Evolutionary conservation across 805 yeast genomes (phyloP), one percentile per base, ranked within the genome.

Genomic region (Candida golubevii): DNA sequence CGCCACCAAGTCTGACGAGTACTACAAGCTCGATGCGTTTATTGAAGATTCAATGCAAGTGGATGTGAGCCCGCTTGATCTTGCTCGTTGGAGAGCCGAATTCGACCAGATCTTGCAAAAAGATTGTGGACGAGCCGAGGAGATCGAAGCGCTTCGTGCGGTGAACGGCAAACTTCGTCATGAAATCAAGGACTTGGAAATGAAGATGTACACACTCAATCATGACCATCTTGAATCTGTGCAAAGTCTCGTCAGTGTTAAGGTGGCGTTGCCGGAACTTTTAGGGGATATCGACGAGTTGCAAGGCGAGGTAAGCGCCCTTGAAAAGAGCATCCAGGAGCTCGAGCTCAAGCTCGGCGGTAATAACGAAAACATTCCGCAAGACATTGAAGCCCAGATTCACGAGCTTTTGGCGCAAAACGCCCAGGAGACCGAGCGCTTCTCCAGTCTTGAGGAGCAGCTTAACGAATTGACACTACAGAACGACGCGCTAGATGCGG

Each of bases 181-280:
- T 51, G 88, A 87, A 51, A 82, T 88, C 41, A 76, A 85, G 57
- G 76, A 80, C 47, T 71, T 89, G 33, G 96, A 88, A 62, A 72
- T 80, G 13, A 77, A 83, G 18, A 82, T 82, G 57, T 78, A 83
- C 3, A 68, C 79, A 1, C 67, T 91, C 47, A 88, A 87, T 59
- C 73, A 79, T 48, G 97, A 90, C 57, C 97, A 93, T 62, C 79
- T 89, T 27, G 85, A 79, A 43, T 79, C 89, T 33, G 95, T 96
- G 4, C 91, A 90, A 64, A 88, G 82, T 52, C 79, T 93, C 82
- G 88, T 91, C 30, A 80, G 79, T 50, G 83, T 86, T 33, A 82
- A 93, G 57, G 78, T 90, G 34, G 77, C 72, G 42, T 71, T 85
- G 26, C 96, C 95, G 2, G 83, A 84, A 30, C 62, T 91, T 26